A percentile compares a stretch with the other conserved stretches of the same genome.
phyloP scores from a whole-genome alignment of 768 basidiomycete genomes.

The Fistulinella prunicolor region DNA sequence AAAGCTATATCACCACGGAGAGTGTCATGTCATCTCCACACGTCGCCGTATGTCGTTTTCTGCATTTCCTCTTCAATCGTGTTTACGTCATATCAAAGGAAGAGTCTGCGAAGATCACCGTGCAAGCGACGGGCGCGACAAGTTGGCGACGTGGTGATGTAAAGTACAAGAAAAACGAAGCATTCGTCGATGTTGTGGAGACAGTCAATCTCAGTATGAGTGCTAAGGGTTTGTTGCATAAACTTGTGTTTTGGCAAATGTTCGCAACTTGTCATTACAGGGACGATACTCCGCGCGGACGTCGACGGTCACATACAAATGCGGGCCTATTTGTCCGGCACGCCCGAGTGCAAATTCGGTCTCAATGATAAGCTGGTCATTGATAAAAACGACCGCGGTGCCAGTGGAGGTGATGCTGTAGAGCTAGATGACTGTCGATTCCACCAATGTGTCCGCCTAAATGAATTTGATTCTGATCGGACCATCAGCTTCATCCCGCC shows the following conservation, averaged over 20 bases:
- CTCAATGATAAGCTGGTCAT: slow-evolving; percentile 98
- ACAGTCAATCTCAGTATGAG: slow-evolving; percentile 96
- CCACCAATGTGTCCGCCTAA: slow-evolving; percentile 95
- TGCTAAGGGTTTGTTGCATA: slow-evolving; percentile 62
- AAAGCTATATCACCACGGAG: slow-evolving; percentile 97
- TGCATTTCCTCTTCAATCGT: not conserved
- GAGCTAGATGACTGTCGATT: slow-evolving; percentile 98
- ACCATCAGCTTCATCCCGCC: slow-evolving; percentile 98
- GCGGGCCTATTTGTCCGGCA: slow-evolving; percentile 95
- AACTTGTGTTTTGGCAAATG: not conserved
- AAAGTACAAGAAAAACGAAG: slow-evolving; percentile 99
- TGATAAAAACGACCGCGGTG: slow-evolving; percentile 68
- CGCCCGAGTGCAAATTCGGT: slow-evolving; percentile 98
- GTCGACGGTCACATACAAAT: slow-evolving; percentile 98
- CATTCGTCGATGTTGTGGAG: slow-evolving; percentile 99
- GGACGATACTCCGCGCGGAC: slow-evolving; percentile 88
- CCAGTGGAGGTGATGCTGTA: slow-evolving; percentile 65
- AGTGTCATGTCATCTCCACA: slow-evolving; percentile 86
- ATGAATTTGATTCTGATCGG: slow-evolving; percentile 90
- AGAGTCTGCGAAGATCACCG: slow-evolving; percentile 95
- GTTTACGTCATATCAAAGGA: slow-evolving; percentile 51
- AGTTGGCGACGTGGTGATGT: slow-evolving; percentile 96
- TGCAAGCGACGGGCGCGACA: slow-evolving; percentile 94
- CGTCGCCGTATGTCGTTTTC: slow-evolving; percentile 58
- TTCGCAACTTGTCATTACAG: slow-evolving; percentile 38